Evolutionary conservation across 371 early-diverging fungal genomes (phyloP), one percentile per base, ranked within the genome.

Genomic region (Syncephalastrum contaminatum): DNA sequence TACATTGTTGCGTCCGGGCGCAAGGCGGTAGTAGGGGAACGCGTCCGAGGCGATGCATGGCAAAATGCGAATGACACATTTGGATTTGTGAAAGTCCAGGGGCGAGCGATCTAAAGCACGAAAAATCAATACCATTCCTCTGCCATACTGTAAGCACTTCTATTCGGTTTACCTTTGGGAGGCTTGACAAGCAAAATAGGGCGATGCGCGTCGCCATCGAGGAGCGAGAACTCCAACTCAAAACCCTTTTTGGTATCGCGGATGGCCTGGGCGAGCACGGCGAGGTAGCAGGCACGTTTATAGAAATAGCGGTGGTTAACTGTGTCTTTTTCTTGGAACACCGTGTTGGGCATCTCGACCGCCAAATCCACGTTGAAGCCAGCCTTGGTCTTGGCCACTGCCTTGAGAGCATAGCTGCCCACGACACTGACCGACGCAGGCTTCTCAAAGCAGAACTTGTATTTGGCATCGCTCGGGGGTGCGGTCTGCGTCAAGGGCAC

Each of bases 291-390:
- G 0, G 96, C 90, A 43, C 98, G 87, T 67, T 98, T 98, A 73
- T 95, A 83, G 62, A 95, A 92, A 68, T 98, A 98, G 48, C 97
- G 83, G 69, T 90, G 83, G 80, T 98, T 96, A 66, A 95, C 63
- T 60, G 89, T 83, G 67, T 98, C 99, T 66, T 96, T 94, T 52
- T 96, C 95, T 63, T 88, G 87, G 66, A 96, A 93, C 24, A 96
- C 60, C 1, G 64, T 59, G 76, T 85, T 53, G 1, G 98, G 99
- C 95, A 98, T 97, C 53, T 95, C 88, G 13, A 96, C 91, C 13
- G 91, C 90, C 13, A 98, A 67, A 72, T 98, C 98, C 0, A 97
- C 89, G 58, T 88, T 93, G 63, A 87, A 85, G 2, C 82, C 80
- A 10, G 63, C 48, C 14, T 80, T 81, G 15, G 69, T 59, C 58